Evolutionary conservation across 169 alveolate species (phyloP).

Genomic region (Plasmodium chabaudi): DNA sequence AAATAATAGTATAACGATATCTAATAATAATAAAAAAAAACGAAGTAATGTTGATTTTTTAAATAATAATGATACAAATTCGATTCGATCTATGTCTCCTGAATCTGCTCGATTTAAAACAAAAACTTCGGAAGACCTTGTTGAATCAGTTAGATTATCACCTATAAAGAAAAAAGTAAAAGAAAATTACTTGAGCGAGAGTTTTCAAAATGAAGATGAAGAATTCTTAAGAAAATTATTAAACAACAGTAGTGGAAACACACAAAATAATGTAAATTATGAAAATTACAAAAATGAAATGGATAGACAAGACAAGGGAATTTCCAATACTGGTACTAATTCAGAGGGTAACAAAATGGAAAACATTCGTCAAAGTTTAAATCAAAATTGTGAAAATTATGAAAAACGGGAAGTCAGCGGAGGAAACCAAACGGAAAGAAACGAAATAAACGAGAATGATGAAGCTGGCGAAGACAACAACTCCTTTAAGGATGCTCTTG

Average conservation of each 20-base stretch:
- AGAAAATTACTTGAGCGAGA: neutral
- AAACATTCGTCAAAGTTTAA: no score
- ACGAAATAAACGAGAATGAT: neutral
- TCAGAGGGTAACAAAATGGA: neutral
- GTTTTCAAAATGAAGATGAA: neutral
- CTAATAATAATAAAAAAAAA: neutral
- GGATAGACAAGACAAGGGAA: neutral
- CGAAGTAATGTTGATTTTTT: neutral
- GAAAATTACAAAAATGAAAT: neutral
- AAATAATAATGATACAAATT: neutral
- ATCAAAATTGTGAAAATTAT: no score
- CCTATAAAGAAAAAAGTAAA: constrained; percentile 16
- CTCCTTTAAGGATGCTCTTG: no score
- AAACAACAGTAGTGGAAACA: neutral
- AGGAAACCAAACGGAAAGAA: neutral
- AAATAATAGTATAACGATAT: neutral
- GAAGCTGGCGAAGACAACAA: no score
- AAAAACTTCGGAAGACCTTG: constrained; percentile 18
- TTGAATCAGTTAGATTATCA: constrained; percentile 46
- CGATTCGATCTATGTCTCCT: constrained; percentile 10
- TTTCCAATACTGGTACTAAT: neutral
- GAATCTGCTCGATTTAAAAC: constrained; percentile 33
- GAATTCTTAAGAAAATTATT: constrained; percentile 1
- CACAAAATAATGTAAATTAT: no score
- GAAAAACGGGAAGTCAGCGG: neutral